Conservation (phyloP, 2,329 filamentous ascomycete species). For the Alternaria panax region DNA sequence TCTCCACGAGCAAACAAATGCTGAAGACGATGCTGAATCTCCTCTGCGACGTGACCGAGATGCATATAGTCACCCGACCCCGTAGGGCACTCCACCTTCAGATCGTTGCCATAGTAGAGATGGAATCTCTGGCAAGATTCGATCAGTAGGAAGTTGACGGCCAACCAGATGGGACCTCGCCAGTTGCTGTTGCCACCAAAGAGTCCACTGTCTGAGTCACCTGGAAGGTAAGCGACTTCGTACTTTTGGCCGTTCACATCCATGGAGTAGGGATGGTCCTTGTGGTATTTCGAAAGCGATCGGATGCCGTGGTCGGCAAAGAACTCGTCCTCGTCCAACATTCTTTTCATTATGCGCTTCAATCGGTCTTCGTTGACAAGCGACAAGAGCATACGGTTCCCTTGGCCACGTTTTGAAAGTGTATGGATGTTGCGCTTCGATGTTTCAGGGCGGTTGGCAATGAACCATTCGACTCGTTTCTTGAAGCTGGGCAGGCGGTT, state of each 20-base stretch:
- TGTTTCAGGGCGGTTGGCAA: constrained; percentile 83
- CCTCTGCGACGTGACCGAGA: constrained; percentile 90
- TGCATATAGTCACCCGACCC: constrained; percentile 96
- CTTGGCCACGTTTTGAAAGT: constrained; percentile 89
- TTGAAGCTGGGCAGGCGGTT: constrained; percentile 93
- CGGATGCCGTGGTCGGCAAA: constrained; percentile 88
- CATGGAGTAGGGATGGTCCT: constrained; percentile 91
- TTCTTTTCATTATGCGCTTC: constrained; percentile 84
- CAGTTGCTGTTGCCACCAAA: constrained; percentile 99
- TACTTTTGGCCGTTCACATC: constrained; percentile 92
- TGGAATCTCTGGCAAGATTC: constrained; percentile 95
- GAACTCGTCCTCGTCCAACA: constrained; percentile 95
- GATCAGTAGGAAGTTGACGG: constrained; percentile 92
- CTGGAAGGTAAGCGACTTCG: constrained; percentile 86
- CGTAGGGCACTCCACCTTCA: constrained; percentile 92
- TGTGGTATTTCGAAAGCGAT: constrained; percentile 89
- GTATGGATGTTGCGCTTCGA: constrained; percentile 94
- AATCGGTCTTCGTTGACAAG: constrained; percentile 94
- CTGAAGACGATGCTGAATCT: constrained; percentile 92
- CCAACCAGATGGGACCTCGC: constrained; percentile 93
- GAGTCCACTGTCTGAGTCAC: constrained; percentile 93
- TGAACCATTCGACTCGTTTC: constrained; percentile 91
- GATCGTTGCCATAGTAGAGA: constrained; percentile 89
- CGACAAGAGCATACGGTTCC: constrained; percentile 83
- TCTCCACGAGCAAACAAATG: constrained; percentile 87